Conservation (phyloP, 2,329 filamentous ascomycete species). For the Penicillium sp. region DNA sequence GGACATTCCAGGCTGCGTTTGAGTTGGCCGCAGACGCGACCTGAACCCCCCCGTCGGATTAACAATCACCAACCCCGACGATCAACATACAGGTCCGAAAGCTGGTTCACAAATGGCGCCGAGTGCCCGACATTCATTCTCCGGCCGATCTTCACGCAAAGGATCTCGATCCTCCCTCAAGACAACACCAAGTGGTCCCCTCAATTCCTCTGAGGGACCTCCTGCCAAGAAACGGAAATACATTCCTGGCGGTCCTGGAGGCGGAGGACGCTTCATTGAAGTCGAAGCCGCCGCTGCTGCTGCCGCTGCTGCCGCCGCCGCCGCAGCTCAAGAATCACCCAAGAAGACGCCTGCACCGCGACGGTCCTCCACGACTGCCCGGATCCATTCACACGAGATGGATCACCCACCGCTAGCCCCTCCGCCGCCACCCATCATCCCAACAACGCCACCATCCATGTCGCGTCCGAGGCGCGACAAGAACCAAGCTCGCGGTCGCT, state of each 20-base stretch:
- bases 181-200: slow-evolving; percentile 24
- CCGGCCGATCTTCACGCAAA: slow-evolving; percentile 30
- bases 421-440: slow-evolving; percentile 32
- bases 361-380: slow-evolving; percentile 51
- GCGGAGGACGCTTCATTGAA: slow-evolving; percentile 81
- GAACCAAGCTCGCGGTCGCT: slow-evolving; percentile 62
- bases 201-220: slow-evolving; percentile 53
- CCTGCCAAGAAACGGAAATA: slow-evolving; percentile 74
- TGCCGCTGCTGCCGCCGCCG: slow-evolving; percentile 65
- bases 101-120: slow-evolving; percentile 30
- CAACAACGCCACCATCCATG: slow-evolving; percentile 40
- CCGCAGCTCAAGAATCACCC: slow-evolving; percentile 47
- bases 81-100: slow-evolving; percentile 15
- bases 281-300: slow-evolving; percentile 55
- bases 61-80: slow-evolving; percentile 15
- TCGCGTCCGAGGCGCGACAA: slow-evolving; percentile 44
- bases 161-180: slow-evolving; percentile 36
- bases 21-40: slow-evolving; percentile 17
- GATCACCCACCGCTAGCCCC: slow-evolving; percentile 27
- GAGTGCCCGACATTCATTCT: slow-evolving; percentile 28
- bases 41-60: slow-evolving; percentile 18
- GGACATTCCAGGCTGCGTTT: background rate
- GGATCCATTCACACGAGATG: slow-evolving; percentile 54
- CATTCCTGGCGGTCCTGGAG: slow-evolving; percentile 81
- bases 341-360: slow-evolving; percentile 34